A percentile compares a stretch with the other conserved stretches of the same genome.
Evolutionary conservation across 805 yeast species (phyloP).

Genomic region (Hanseniaspora guilliermondii): DNA sequence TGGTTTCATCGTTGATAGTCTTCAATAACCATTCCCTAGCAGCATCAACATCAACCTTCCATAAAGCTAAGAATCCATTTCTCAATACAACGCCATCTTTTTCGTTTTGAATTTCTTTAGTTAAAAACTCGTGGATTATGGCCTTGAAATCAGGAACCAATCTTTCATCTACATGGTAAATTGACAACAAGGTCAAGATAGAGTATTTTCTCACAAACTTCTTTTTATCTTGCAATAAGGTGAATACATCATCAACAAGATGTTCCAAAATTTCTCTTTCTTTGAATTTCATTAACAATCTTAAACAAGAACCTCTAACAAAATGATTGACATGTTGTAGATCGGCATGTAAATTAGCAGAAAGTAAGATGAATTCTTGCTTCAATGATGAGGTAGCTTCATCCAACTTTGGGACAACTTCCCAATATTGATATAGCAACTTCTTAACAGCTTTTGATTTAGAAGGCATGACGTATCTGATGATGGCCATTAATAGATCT

Average conservation of each 20-base stretch:
- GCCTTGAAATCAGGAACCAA: conserved; percentile 94
- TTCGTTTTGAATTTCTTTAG: conserved; percentile 39
- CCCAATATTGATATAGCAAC: conserved; percentile 92
- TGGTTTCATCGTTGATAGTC: neutral
- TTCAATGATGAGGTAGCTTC: conserved; percentile 69
- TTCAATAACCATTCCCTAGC: conserved; percentile 46
- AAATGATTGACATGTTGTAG: conserved; percentile 96
- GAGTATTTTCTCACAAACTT: conserved; percentile 97
- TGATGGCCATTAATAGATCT: conserved; percentile 85
- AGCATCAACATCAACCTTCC: conserved; percentile 69
- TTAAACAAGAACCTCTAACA: conserved; percentile 86
- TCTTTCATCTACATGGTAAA: conserved; percentile 70
- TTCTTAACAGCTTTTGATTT: conserved; percentile 82
- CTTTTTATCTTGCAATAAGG: conserved; percentile 89
- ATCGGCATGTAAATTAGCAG: conserved; percentile 95
- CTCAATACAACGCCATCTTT: conserved; percentile 88
- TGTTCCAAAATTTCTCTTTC: conserved; percentile 94
- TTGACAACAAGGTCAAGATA: conserved; percentile 75
- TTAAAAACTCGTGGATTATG: conserved; percentile 57
- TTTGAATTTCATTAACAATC: conserved; percentile 78
- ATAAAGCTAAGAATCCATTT: conserved; percentile 82
- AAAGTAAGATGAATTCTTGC: conserved; percentile 96
- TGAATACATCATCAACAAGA: conserved; percentile 80
- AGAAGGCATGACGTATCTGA: conserved; percentile 95
- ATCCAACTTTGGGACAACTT: conserved; percentile 86